Evolutionary conservation across 176 grass and related monocot genomes (phyloP), one percentile per base, ranked within the genome.

Genomic region (Neostapfia colusana): DNA sequence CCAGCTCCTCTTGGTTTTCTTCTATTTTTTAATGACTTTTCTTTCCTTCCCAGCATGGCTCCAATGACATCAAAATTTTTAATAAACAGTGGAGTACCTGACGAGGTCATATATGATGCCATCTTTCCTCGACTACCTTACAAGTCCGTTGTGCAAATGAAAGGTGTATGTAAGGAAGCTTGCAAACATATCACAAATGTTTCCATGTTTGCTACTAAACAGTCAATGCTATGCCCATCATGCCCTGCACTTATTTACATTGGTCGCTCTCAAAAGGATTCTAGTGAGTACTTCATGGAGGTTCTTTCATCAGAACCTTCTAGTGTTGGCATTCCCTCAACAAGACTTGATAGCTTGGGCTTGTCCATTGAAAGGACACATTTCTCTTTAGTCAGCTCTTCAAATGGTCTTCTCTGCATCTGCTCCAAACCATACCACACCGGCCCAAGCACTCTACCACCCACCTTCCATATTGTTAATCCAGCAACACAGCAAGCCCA

Each of bases 111-210:
- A 36, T 63, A 60, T 7, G 4, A 46, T 5, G 3, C 31, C 1
- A 77, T 77, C 12, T 37, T 64, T 15, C 13, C 42, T 49, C 43
- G 43, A 0, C 28, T 77, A 11, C 42, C 42, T 9, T 64, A 64
- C 41, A 77, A 77, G 42, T 21, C 48, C 6, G 74, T 50, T 42
- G 50, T 15, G 18, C 14, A 28, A 7, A 64, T 77, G 27, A 76
- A 76, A 18, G 10, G 13, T 7, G 0, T 65, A 7, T 77, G 60
- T 18, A 50, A 23, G 28, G 0, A 37, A 24, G 63, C 0, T 18
- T 0, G 1, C 2, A 6, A 0, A 5, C 0, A 13, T 0, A 0
- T 65, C 20, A 77, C 27, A 14, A 11, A 6, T 0, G 7, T 6
- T 2, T 14, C 12, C 6, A 49, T 5, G 18, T 37, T 77, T 14